Conservation (phyloP, 2,329 filamentous ascomycete species). For the Pestalotiopsis sp. region DNA sequence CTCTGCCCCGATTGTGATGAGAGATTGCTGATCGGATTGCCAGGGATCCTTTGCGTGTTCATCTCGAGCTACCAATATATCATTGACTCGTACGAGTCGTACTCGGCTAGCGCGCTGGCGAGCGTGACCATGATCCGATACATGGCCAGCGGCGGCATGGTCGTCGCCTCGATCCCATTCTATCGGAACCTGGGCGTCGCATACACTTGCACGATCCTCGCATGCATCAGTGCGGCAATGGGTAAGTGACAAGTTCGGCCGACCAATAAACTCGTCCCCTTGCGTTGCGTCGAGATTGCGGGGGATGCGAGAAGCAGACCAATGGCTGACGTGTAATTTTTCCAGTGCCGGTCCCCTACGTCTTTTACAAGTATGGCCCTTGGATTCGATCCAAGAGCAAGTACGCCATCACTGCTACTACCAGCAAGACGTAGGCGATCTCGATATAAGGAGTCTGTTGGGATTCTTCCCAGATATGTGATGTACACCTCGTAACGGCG, state of each 20-base stretch:
- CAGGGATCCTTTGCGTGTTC: constrained; percentile 41
- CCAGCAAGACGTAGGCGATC: background rate
- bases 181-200: constrained; percentile 40
- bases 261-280: background rate
- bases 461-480: background rate
- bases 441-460: background rate
- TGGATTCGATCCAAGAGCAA: constrained; percentile 33
- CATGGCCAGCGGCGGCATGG: constrained; percentile 37
- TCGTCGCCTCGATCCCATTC: constrained; percentile 30
- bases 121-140: constrained; percentile 45
- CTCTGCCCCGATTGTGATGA: background rate
- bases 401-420: constrained; percentile 22
- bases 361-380: constrained; percentile 42
- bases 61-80: constrained; percentile 50
- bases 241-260: constrained; percentile 8
- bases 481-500: background rate
- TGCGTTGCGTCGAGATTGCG: background rate
- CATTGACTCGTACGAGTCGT: constrained; percentile 43
- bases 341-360: constrained; percentile 42
- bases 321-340: background rate
- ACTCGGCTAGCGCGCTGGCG: constrained; percentile 43
- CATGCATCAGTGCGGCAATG: constrained; percentile 37
- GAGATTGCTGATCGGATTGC: background rate
- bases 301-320: background rate
- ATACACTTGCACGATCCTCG: constrained; percentile 42